These are phyloP conservation scores for Sporobolomyces pararoseus DNA, from an alignment of 768 basidiomycete genomes.

Conservation along the genomic window DNA sequence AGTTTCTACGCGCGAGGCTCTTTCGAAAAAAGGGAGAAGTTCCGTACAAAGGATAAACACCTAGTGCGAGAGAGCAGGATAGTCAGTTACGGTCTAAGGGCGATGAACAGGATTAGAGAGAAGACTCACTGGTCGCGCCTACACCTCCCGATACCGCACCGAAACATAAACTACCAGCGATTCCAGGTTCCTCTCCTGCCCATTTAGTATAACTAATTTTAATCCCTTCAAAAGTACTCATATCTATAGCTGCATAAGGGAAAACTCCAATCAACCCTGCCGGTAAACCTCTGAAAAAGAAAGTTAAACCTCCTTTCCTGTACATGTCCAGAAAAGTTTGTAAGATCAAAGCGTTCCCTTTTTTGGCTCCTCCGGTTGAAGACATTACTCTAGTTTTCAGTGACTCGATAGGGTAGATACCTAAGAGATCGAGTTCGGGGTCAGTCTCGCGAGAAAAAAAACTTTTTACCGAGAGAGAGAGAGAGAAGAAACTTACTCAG, in stretches of 20 bases:
- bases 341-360: constrained; percentile 52
- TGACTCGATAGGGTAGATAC: constrained; percentile 95
- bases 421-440: constrained; percentile 51
- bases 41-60: constrained; percentile 41
- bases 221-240: constrained; percentile 82
- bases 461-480: no score
- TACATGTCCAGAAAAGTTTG: constrained; percentile 70
- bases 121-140: constrained; percentile 36
- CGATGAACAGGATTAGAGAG: no score
- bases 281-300: constrained; percentile 84
- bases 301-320: constrained; percentile 69
- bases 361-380: constrained; percentile 58
- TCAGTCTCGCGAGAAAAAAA: background rate
- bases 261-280: constrained; percentile 95
- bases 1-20: background rate
- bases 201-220: constrained; percentile 85
- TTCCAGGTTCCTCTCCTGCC: constrained; percentile 80
- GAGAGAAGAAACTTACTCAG: constrained; percentile 58
- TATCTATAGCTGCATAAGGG: constrained; percentile 82
- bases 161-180: constrained; percentile 65
- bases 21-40: constrained; percentile 41
- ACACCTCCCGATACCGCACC: constrained; percentile 38
- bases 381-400: constrained; percentile 99
- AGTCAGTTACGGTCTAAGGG: no score
- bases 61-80: background rate